phyloP scores from a whole-genome alignment of 78 protist species.

The Tieghemostelium lacteum region DNA sequence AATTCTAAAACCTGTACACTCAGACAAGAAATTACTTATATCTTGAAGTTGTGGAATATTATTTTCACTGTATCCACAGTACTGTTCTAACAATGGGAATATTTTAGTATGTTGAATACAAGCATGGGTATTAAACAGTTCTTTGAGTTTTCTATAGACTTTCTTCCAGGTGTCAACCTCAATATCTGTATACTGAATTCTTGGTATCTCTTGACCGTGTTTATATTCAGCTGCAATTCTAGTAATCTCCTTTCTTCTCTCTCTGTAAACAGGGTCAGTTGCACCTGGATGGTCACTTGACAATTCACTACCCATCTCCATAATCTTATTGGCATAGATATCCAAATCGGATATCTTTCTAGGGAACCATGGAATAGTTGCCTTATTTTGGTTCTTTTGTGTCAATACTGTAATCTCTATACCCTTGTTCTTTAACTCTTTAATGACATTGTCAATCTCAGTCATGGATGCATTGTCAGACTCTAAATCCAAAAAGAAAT shows the following conservation, averaged over 20 bases:
- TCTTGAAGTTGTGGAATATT: constrained; percentile 90
- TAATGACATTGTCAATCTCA: constrained; percentile 7
- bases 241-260: constrained; percentile 85
- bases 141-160: constrained; percentile 77
- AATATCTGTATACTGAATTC: constrained; percentile 83
- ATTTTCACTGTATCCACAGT: constrained; percentile 87
- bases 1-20: constrained; percentile 91
- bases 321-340: constrained; percentile 46
- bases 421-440: constrained; percentile 19
- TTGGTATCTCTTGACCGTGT: constrained; percentile 86
- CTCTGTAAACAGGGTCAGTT: constrained; percentile 89
- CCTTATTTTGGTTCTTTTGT: constrained; percentile 10
- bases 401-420: constrained; percentile 16
- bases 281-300: constrained; percentile 94
- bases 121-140: constrained; percentile 91
- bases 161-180: constrained; percentile 90
- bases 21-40: constrained; percentile 78
- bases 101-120: constrained; percentile 84
- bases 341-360: constrained; percentile 71
- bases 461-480: not conserved
- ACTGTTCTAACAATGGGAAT: constrained; percentile 87
- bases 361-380: constrained; percentile 84
- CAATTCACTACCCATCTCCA: constrained; percentile 85
- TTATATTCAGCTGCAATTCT: constrained; percentile 78
- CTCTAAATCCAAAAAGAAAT: constrained; percentile 77